Base-by-base conservation (phyloP, 2,329 filamentous ascomycete species). In the Aaosphaeria pasadenensis region DNA sequence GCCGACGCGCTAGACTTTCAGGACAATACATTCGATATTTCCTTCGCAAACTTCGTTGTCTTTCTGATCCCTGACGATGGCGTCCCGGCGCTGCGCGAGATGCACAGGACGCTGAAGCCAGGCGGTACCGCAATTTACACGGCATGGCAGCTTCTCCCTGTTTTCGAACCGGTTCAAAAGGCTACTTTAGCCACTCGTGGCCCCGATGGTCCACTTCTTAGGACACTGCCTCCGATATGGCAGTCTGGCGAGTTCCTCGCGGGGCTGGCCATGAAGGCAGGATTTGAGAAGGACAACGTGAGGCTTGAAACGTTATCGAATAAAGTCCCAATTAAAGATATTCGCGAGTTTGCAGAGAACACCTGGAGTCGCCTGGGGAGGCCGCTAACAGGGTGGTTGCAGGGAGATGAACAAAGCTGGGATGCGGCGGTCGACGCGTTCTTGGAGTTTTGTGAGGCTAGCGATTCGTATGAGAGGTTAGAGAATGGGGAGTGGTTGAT, bases 71-170 rank as follows among this genome's bases (percentile, higher is more conserved):
- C 49, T n/a, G 40, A 54, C 36, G 50, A 58, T 39, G 57, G 53
- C 11, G 38, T 49, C 32, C 30, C 54, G 7, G 47, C 44, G 33
- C 39, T 52, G 30, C 43, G 48, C 13, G 53, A 57, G 36, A 50
- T 51, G 6, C 52, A 51, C 42, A 47, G 54, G 43, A 57, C 48
- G 41, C 54, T 57, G 17, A 56, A 54, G 42, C 46, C 46, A 13
- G 52, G 49, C n/a, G 46, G 46, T 3, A 39, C 41, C 17, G 48
- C 48, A 2, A 43, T 35, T 29, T 9, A 51, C 17, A 55, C 49
- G 39, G 49, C 46, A 4, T 55, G 53, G 53, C 50, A 50, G 0
- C 40, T 49, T 32, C 30, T 50, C 7, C 51, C 53, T 1, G 51
- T 49, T 28, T 45, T 53, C 31, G 32, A 46, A 2, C 48, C 53